Evolutionary conservation across 1,284 basidiomycete species (phyloP), one percentile per base, ranked within the genome.

Genomic region (Volvariella surrecta): DNA sequence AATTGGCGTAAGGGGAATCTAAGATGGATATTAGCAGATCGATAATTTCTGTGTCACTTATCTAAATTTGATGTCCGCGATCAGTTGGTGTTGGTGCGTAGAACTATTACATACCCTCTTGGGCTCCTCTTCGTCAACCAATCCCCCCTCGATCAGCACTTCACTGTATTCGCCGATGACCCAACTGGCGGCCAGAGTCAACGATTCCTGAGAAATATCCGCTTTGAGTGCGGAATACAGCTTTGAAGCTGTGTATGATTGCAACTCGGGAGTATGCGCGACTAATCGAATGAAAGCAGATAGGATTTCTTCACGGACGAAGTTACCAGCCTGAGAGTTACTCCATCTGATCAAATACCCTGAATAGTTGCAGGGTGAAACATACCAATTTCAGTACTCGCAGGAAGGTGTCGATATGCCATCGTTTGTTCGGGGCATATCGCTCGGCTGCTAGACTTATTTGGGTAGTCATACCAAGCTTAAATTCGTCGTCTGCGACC

Each of bases 401-500:
- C 44, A 99, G 68, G 7, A 97, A 89, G 0, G 96, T 98, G 62
- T 99, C 96, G 49, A 99, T 98, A 60, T 99, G 96, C 96, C 96
- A 99, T 52, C 96, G 74, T 66, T 93, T 94, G 64, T 97, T 98
- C 0, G 96, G 96, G 1, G 96, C 95, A 58, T 90, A 99, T 39
- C 92, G 76, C 63, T 99, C 96, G 0, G 96, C 96, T 1, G 94
- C 95, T 17, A 98, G 70, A 52, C 87, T 92, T 48, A 99, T 95
- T 62, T 99, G 95, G 0, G 95, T 97, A 0, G 96, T 99, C 80
- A 99, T 87, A 1, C 90, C 88, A 3, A 92, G 76, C 68, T 99
- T 99, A 74, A 99, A 99, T 63, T 99, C 96, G 55, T 96, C 95
- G 60, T 99, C 96, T 16, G 96, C 93, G 15, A 98, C 91, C 58